These are phyloP conservation scores for Suillus luteus DNA, from an alignment of 768 basidiomycete species.

Conservation along the genomic window DNA sequence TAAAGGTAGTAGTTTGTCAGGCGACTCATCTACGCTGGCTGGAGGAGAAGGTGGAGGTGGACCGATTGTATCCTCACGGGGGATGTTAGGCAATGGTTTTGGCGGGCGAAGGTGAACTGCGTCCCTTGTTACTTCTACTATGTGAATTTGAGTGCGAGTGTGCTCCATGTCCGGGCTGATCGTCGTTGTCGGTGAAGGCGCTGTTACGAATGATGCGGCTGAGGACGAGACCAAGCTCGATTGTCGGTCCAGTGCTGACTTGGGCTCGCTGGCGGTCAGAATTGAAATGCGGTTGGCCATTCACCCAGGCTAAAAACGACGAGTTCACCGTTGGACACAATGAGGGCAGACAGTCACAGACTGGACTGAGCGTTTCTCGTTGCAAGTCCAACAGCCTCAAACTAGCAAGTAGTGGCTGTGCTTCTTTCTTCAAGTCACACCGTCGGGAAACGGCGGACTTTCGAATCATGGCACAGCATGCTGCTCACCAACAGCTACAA, in stretches of 20 bases:
- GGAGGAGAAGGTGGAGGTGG: constrained; percentile 61
- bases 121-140: constrained; percentile 56
- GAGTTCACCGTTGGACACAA: not conserved
- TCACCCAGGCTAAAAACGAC: not conserved
- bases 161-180: constrained; percentile 27
- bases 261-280: constrained; percentile 20
- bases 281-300: constrained; percentile 16
- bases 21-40: constrained; percentile 38
- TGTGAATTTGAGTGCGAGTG: constrained; percentile 47
- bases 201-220: constrained; percentile 29
- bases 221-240: constrained; percentile 28
- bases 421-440: constrained; percentile 3
- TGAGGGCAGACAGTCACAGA: not conserved
- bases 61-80: constrained; percentile 36
- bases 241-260: constrained; percentile 23
- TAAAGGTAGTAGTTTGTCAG: constrained; percentile 29
- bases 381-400: constrained; percentile 7
- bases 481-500: not conserved
- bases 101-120: constrained; percentile 41
- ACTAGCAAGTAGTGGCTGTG: not conserved
- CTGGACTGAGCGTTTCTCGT: not conserved
- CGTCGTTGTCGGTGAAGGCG: constrained; percentile 27
- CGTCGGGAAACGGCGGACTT: not conserved
- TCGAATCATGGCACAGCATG: not conserved
- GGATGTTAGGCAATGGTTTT: constrained; percentile 37